Conservation (phyloP, 2,329 filamentous ascomycete species). For the Aspergillus transmontanensis region DNA sequence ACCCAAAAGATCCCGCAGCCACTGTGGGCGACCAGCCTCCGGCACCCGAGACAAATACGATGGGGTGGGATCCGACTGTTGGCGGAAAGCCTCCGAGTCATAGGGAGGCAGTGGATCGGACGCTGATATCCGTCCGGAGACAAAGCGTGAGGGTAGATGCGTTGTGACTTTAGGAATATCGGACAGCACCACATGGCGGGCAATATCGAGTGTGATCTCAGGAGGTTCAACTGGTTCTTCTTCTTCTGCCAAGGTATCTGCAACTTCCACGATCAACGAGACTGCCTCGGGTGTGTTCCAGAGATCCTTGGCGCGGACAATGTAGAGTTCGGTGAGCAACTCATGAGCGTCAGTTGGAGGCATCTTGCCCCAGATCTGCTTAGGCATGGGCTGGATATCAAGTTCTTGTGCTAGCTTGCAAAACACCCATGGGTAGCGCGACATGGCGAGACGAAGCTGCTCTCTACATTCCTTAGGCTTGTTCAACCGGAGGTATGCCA, state of each 20-base stretch:
- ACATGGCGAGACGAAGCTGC: conserved; percentile 68
- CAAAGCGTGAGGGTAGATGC: conserved; percentile 66
- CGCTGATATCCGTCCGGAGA: conserved; percentile 67
- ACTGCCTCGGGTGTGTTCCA: conserved; percentile 80
- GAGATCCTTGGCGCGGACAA: conserved; percentile 74
- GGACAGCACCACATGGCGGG: conserved; percentile 76
- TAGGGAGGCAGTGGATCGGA: conserved; percentile 81
- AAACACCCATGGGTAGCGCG: conserved; percentile 81
- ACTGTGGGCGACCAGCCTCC: conserved; percentile 36
- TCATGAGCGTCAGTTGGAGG: conserved; percentile 66
- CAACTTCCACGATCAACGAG: conserved; percentile 69
- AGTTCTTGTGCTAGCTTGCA: conserved; percentile 77
- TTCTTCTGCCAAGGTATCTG: conserved; percentile 54
- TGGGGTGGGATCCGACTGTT: conserved; percentile 38
- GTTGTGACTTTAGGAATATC: conserved; percentile 72
- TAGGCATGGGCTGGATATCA: conserved; percentile 73
- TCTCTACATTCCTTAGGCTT: conserved; percentile 67
- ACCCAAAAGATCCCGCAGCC: conserved; percentile 39
- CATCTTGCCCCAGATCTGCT: conserved; percentile 78
- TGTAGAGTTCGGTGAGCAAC: conserved; percentile 75
- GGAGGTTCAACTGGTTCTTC: conserved; percentile 48
- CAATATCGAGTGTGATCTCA: conserved; percentile 59
- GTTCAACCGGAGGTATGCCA: conserved; percentile 74
- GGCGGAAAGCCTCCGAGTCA: conserved; percentile 43
- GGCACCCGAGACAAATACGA: conserved; percentile 35